These are phyloP conservation scores for Ogataea glucozyma DNA, from an alignment of 805 yeast genomes.

Conservation along the genomic window DNA sequence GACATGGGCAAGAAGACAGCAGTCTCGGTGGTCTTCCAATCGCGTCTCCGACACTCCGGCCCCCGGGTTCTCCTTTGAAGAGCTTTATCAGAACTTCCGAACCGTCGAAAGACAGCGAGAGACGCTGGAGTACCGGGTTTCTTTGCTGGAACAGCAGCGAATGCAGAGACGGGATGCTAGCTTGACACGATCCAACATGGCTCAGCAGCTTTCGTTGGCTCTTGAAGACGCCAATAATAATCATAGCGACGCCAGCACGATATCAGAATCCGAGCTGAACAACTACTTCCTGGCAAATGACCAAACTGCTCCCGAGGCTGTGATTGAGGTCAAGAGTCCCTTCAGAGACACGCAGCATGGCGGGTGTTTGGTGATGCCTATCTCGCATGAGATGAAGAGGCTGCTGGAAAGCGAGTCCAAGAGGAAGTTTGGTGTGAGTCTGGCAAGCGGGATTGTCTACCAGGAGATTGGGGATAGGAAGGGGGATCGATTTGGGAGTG, in stretches of 20 bases:
- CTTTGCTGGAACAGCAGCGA: constrained; percentile 13
- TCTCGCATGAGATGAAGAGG: constrained; percentile 1
- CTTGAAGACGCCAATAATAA: constrained; percentile 1
- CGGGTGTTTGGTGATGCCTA: constrained; percentile 4
- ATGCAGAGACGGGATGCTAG: constrained; percentile 4
- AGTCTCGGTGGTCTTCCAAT: not conserved
- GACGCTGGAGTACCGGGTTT: constrained; percentile 12
- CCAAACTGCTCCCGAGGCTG: not conserved
- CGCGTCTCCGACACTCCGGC: not conserved
- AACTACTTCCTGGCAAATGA: constrained; percentile 7
- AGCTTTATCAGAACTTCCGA: constrained; percentile 10
- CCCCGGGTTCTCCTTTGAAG: constrained; percentile 10
- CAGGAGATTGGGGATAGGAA: not conserved
- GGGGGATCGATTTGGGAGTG: not conserved
- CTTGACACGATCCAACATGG: constrained; percentile 3
- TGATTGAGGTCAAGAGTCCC: not conserved
- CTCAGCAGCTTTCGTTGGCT: constrained; percentile 3
- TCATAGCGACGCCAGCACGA: constrained; percentile 11
- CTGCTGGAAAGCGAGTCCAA: constrained; percentile 14
- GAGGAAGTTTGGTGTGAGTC: constrained; percentile 22
- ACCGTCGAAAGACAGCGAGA: constrained; percentile 14
- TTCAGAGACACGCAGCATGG: constrained; percentile 3
- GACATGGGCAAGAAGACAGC: constrained; percentile 1
- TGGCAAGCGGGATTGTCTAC: constrained; percentile 27
- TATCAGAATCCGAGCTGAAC: constrained; percentile 8